These are phyloP conservation scores for Neofusicoccum parvum DNA, from an alignment of 2,329 filamentous ascomycete species.

Conservation along the genomic window DNA sequence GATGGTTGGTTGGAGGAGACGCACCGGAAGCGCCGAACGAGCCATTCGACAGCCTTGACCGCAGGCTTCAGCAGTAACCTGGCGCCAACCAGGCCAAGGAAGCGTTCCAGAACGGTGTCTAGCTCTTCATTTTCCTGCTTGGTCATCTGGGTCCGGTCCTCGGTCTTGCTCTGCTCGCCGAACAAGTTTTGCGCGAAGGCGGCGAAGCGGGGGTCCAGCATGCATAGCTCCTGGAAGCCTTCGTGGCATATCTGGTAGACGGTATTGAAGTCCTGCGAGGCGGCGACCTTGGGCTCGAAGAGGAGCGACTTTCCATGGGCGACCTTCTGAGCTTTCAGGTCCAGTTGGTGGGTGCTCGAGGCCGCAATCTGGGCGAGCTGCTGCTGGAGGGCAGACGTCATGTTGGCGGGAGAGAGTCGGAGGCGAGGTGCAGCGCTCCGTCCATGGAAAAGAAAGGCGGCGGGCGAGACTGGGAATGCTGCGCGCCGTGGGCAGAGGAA, in stretches of 20 bases:
- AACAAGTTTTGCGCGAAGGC: conserved; percentile 79
- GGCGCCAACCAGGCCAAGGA: conserved; percentile 77
- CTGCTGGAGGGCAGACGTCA: conserved; percentile 86
- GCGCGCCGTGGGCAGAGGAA: not conserved
- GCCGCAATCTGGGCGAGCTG: conserved; percentile 92
- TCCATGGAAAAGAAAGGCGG: conserved; percentile 32
- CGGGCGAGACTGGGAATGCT: not conserved
- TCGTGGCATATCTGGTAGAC: conserved; percentile 85
- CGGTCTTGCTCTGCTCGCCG: conserved; percentile 86
- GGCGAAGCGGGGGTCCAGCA: conserved; percentile 77
- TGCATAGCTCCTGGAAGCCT: conserved; percentile 89
- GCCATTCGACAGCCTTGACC: conserved; percentile 91
- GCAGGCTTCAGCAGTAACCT: conserved; percentile 82
- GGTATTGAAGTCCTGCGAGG: conserved; percentile 85
- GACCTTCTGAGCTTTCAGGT: conserved; percentile 89
- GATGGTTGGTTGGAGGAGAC: conserved; percentile 28
- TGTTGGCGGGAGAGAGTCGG: conserved; percentile 42
- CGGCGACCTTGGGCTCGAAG: conserved; percentile 83
- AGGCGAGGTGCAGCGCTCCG: conserved; percentile 8
- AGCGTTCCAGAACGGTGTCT: conserved; percentile 75
- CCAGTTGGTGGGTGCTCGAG: conserved; percentile 85
- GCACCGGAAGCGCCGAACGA: conserved; percentile 85
- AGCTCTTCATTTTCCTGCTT: conserved; percentile 79
- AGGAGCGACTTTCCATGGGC: conserved; percentile 93
- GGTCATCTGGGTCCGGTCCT: conserved; percentile 86